These are phyloP conservation scores for Rhododendron kiyosumense DNA, from an alignment of 148 eudicot genomes.

Conservation along the genomic window DNA sequence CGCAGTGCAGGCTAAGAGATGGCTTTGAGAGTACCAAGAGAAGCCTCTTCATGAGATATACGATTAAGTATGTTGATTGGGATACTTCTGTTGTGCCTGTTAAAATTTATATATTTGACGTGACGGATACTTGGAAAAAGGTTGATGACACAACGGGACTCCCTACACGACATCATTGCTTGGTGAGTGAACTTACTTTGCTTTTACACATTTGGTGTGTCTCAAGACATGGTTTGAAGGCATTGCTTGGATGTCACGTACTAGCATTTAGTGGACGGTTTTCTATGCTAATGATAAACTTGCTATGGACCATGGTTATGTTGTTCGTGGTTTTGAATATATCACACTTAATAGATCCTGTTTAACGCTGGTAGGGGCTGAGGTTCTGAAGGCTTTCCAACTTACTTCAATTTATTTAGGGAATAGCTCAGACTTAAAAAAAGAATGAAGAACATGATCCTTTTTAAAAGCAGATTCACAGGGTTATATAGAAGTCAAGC, in stretches of 20 bases:
- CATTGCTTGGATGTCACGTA: not conserved
- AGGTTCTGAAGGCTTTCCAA: too few relatives aligned
- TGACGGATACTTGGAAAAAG: constrained; percentile 62
- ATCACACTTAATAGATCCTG: not conserved
- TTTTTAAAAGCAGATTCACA: not conserved
- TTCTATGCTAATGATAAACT: not conserved
- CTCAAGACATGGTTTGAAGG: not conserved
- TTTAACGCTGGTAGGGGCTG: not conserved
- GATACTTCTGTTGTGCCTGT: constrained; percentile 61
- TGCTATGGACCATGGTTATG: not conserved
- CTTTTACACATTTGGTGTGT: not conserved
- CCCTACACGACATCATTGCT: constrained; percentile 40
- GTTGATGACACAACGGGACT: constrained; percentile 23
- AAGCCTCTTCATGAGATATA: constrained; percentile 56
- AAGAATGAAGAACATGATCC: not conserved
- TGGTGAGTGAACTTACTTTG: constrained; percentile 29
- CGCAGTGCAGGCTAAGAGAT: constrained; percentile 53
- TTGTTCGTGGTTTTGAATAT: not conserved
- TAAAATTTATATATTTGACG: constrained; percentile 59
- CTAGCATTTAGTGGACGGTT: not conserved
- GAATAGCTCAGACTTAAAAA: not conserved
- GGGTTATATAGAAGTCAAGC: not conserved
- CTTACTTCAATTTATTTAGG: too few relatives aligned
- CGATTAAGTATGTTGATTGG: constrained; percentile 69
- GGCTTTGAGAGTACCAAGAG: constrained; percentile 43